phyloP scores from a whole-genome alignment of 108 stramenopile genomes.

The Skeletonema marinoi region DNA sequence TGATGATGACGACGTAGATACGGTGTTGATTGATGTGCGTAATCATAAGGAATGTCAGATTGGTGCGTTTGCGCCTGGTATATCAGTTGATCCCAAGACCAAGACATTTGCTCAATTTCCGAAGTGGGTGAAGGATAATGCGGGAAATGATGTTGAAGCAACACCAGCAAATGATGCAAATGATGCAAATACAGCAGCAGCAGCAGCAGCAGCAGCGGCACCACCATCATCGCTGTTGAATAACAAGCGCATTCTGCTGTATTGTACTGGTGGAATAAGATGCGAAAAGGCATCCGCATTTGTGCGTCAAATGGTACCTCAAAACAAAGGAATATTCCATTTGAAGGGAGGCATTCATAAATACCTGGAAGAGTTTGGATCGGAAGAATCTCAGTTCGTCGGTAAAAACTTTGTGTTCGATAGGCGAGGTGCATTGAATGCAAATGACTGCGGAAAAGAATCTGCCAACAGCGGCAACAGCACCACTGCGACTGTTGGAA shows the following conservation, averaged over 20 bases:
- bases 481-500: constrained; percentile 52
- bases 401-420: constrained; percentile 93
- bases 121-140: constrained; percentile 48
- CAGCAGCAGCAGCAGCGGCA: constrained; percentile 4
- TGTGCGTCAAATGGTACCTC: constrained; percentile 54
- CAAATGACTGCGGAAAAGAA: constrained; percentile 14
- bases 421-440: constrained; percentile 50
- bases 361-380: constrained; percentile 76
- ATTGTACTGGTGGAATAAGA: constrained; percentile 95
- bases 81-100: constrained; percentile 49
- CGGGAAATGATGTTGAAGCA: neutral
- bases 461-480: neutral
- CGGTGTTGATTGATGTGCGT: constrained; percentile 79
- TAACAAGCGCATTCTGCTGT: constrained; percentile 69
- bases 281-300: constrained; percentile 92
- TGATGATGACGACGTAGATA: constrained; percentile 47
- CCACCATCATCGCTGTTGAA: constrained; percentile 7
- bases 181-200: too few species aligned
- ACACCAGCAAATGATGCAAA: neutral
- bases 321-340: constrained; percentile 65
- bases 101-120: constrained; percentile 51
- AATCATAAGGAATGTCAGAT: constrained; percentile 85
- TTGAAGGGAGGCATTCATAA: constrained; percentile 89
- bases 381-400: constrained; percentile 48
- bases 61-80: constrained; percentile 59